Evolutionary conservation across 1,284 basidiomycete genomes (phyloP).

Genomic region (Xerocomus nothofagi): DNA sequence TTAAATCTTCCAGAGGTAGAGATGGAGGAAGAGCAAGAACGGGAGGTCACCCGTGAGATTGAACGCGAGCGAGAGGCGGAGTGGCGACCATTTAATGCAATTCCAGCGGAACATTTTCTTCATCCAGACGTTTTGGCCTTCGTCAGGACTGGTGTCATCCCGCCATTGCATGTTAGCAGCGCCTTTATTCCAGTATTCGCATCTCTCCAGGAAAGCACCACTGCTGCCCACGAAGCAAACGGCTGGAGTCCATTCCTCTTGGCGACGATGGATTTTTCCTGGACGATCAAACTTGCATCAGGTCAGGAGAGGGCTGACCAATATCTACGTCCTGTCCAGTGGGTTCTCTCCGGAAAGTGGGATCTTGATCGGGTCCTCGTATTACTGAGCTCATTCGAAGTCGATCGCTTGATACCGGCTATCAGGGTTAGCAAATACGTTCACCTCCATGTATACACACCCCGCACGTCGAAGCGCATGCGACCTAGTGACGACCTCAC

Average conservation of each 20-base stretch:
- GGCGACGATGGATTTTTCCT: constrained; percentile 28
- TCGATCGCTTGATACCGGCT: constrained; percentile 37
- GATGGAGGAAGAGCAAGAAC: constrained; percentile 6
- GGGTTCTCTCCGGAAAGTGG: constrained; percentile 37
- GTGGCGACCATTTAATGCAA: not conserved
- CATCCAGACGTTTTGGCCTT: constrained; percentile 20
- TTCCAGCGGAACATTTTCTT: not conserved
- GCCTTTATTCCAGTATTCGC: constrained; percentile 10
- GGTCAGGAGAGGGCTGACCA: constrained; percentile 14
- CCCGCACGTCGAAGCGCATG: constrained; percentile 37
- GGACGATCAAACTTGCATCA: not conserved
- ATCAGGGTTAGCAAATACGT: constrained; percentile 37
- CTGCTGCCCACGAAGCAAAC: not conserved
- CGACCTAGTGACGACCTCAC: constrained; percentile 38
- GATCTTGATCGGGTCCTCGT: constrained; percentile 23
- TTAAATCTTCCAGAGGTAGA: not conserved
- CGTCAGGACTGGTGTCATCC: constrained; percentile 18
- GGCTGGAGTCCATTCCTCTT: constrained; percentile 19
- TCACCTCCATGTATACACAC: constrained; percentile 42
- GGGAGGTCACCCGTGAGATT: not conserved
- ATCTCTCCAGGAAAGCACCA: constrained; percentile 4
- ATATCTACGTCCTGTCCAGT: constrained; percentile 41
- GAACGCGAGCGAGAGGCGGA: not conserved
- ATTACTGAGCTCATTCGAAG: constrained; percentile 45
- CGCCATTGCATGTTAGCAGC: not conserved